phyloP scores from a whole-genome alignment of 2,329 filamentous ascomycete genomes.

The Aschersonia sp. region DNA sequence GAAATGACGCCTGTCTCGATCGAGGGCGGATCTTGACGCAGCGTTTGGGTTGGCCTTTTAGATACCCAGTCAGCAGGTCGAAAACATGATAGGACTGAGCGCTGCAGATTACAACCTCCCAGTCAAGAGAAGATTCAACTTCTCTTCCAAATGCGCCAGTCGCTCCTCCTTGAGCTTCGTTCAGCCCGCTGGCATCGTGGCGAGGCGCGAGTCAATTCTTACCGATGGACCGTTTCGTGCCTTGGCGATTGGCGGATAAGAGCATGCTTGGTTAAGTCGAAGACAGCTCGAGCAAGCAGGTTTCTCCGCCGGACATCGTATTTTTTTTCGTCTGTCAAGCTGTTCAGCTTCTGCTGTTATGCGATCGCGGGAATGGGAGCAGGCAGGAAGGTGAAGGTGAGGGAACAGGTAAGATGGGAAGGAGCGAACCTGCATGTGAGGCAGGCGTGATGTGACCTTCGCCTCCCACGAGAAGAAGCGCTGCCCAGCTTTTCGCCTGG shows the following conservation, averaged over 20 bases:
- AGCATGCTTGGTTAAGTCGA: constrained; percentile 30
- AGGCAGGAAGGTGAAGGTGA: not conserved
- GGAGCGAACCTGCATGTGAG: constrained; percentile 30
- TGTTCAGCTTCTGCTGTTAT: not conserved
- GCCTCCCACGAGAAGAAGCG: constrained; percentile 17
- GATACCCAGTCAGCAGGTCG: constrained; percentile 14
- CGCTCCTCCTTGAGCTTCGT: constrained; percentile 27
- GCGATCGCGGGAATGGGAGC: not conserved
- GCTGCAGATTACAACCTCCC: constrained; percentile 16
- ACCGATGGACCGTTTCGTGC: constrained; percentile 29
- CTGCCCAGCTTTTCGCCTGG: constrained; percentile 12
- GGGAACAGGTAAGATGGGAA: not conserved
- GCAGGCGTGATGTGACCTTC: constrained; percentile 26
- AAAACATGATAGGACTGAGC: constrained; percentile 1
- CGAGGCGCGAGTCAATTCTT: constrained; percentile 4
- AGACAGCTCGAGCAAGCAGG: constrained; percentile 35
- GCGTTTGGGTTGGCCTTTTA: constrained; percentile 12
- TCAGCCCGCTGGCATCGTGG: not conserved
- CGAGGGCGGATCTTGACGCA: constrained; percentile 12
- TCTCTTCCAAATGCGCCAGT: constrained; percentile 35
- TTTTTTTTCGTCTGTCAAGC: constrained; percentile 28
- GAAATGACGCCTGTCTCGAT: constrained; percentile 17
- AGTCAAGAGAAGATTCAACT: constrained; percentile 33
- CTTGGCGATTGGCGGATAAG: constrained; percentile 24
- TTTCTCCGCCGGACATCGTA: constrained; percentile 35